A percentile compares a stretch with the other conserved stretches of the same genome.
Conservation (phyloP, 345 rosid genomes). For the Eucalyptus marginata region DNA sequence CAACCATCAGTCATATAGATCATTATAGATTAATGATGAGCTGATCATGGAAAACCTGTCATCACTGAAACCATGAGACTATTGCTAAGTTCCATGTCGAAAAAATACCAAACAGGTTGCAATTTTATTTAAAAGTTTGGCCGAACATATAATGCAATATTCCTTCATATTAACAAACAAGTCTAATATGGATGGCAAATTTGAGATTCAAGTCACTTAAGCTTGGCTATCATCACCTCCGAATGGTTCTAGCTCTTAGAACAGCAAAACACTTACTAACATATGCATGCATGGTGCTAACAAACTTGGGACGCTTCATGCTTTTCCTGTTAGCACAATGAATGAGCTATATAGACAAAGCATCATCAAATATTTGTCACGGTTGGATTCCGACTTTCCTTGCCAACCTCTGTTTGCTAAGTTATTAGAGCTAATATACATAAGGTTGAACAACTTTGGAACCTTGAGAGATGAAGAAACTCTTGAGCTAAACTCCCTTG, state of each 20-base stretch:
- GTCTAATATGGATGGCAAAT: neutral
- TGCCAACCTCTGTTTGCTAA: neutral
- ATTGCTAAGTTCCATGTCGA: neutral
- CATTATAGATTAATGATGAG: neutral
- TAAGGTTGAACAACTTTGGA: neutral
- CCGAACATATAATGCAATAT: neutral
- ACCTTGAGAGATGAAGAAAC: constrained; percentile 74
- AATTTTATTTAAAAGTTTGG: neutral
- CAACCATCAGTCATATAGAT: neutral
- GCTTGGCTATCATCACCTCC: neutral
- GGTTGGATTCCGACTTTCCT: neutral
- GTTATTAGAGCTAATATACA: neutral
- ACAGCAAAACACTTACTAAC: neutral
- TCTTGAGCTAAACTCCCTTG: constrained; percentile 72
- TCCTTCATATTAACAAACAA: neutral
- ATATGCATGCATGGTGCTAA: neutral
- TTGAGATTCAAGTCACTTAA: neutral
- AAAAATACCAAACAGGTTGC: neutral
- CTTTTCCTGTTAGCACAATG: neutral
- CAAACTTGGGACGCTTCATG: neutral
- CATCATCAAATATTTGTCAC: neutral
- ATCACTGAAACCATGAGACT: neutral
- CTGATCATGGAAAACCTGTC: neutral
- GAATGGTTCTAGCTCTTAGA: neutral
- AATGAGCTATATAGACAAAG: neutral